These are phyloP conservation scores for Skeletonema menzelii DNA, from an alignment of 108 stramenopile genomes.

Conservation along the genomic window DNA sequence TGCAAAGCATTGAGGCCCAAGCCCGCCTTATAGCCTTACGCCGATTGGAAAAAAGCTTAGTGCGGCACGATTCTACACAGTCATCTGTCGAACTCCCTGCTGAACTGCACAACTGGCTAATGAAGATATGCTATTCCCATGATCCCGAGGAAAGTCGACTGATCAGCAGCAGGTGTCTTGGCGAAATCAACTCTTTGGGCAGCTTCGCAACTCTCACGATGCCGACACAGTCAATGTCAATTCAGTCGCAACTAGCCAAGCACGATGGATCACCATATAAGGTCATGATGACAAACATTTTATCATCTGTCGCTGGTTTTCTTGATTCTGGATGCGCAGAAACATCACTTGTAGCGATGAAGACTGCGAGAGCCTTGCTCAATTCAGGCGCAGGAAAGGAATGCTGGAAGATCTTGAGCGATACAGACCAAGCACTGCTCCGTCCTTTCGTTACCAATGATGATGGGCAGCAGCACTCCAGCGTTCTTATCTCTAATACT, in stretches of 20 bases:
- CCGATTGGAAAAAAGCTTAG: conserved; percentile 33
- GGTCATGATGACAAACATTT: conserved; percentile 34
- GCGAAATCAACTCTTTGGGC: conserved; percentile 27
- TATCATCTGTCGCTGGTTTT: conserved; percentile 30
- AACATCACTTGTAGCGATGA: conserved; percentile 52
- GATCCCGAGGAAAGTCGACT: conserved; percentile 44
- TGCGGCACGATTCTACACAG: not conserved
- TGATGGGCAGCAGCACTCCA: conserved; percentile 16
- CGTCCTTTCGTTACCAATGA: conserved; percentile 31
- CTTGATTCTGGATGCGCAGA: conserved; percentile 47
- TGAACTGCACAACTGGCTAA: conserved; percentile 6
- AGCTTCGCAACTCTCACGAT: not conserved
- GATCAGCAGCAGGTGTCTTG: conserved; percentile 54
- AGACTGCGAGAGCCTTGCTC: conserved; percentile 57
- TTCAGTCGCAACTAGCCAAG: conserved; percentile 7
- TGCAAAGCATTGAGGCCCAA: conserved; percentile 4
- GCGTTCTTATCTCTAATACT: conserved; percentile 21
- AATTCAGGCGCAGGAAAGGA: conserved; percentile 39
- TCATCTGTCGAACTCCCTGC: not conserved
- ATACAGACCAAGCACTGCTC: conserved; percentile 19
- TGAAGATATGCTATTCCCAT: conserved; percentile 29
- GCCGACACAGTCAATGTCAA: not conserved
- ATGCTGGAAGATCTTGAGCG: conserved; percentile 36
- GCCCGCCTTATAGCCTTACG: conserved; percentile 38
- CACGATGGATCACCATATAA: not conserved